Evolutionary conservation across 2,329 filamentous ascomycete genomes (phyloP).

Genomic region (Epichloe sylvatica): DNA sequence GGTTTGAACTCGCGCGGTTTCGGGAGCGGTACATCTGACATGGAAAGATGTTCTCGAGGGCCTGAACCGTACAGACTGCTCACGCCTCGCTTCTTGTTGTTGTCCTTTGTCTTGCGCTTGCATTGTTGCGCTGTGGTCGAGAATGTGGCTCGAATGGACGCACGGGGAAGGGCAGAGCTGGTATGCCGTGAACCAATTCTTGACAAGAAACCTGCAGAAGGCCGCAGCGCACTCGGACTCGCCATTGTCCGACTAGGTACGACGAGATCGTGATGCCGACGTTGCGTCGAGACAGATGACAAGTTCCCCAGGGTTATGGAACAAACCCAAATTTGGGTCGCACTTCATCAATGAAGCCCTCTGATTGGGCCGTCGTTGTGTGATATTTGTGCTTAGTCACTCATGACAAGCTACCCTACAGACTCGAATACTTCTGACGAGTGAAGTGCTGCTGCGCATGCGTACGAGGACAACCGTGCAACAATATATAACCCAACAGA

Average conservation of each 20-base stretch:
- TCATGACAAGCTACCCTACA: neutral
- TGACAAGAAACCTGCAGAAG: conserved; percentile 13
- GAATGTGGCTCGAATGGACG: conserved; percentile 23
- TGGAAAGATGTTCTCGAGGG: conserved; percentile 57
- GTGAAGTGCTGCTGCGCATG: too few relatives aligned
- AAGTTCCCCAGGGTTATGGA: neutral
- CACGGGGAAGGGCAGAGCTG: conserved; percentile 5
- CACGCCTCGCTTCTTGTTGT: conserved; percentile 67
- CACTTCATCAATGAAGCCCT: neutral
- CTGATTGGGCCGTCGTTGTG: conserved; percentile 1
- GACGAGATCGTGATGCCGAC: neutral
- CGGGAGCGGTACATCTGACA: conserved; percentile 59
- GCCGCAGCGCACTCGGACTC: conserved; percentile 15
- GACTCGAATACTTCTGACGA: too few relatives aligned
- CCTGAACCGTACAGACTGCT: conserved; percentile 70
- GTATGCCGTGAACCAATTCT: conserved; percentile 1
- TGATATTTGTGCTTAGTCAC: neutral
- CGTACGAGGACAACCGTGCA: too few relatives aligned
- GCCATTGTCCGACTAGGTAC: conserved; percentile 15
- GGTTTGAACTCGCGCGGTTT: conserved; percentile 50
- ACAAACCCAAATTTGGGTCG: conserved; percentile 1
- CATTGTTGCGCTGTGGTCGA: conserved; percentile 41
- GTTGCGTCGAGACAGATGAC: neutral
- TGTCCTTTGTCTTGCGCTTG: conserved; percentile 48
- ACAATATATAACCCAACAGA: too few relatives aligned